Base-by-base conservation (phyloP, 257 asterid genomes). In the Primulina huaijiensis region DNA sequence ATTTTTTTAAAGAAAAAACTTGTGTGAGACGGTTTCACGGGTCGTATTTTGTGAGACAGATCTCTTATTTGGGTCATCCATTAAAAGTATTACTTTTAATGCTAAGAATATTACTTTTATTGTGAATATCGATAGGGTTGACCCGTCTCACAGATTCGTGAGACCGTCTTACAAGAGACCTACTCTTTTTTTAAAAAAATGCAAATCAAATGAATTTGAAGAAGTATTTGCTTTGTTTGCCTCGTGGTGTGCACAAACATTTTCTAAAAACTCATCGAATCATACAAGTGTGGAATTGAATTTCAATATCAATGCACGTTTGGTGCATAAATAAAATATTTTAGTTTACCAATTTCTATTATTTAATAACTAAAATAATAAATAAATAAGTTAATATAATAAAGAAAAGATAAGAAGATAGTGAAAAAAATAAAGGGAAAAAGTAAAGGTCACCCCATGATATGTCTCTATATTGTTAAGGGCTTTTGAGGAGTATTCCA, bases 251-350 rank as follows among this genome's bases (percentile, higher is more conserved):
- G 0, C 25, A 33, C 23, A 5, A n/a, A 27, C 37, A 31, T 55
- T 30, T 55, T 30, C 30, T 67, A 1, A 40, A 19, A n/a, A 53
- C 33, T 68, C 52, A 29, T 4, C 25, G 17, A 52, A 30, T 35
- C 12, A 52, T 29, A 5, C 5, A 46, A 59, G 69, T 58, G 67
- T 76, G 83, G 81, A 72, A 61, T 12, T 66, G 55, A 70, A 53
- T 62, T 62, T 59, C 72, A 64, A 75, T 72, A 30, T 64, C 58
- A 71, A 70, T 75, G 67, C 66, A 70, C 81, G 60, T 75, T 70
- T 75, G 77, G 75, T 78, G 73, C 77, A 73, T 73, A 77, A 69
- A 63, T 5, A 61, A 55, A 57, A 67, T 79, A 71, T 29, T 52
- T 5, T 43, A 43, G 55, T 43, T 2, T 11, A 6, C 17, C 55